phyloP scores from a whole-genome alignment of 495 filamentous ascomycete genomes.

The Aspergillus bertholletiae region DNA sequence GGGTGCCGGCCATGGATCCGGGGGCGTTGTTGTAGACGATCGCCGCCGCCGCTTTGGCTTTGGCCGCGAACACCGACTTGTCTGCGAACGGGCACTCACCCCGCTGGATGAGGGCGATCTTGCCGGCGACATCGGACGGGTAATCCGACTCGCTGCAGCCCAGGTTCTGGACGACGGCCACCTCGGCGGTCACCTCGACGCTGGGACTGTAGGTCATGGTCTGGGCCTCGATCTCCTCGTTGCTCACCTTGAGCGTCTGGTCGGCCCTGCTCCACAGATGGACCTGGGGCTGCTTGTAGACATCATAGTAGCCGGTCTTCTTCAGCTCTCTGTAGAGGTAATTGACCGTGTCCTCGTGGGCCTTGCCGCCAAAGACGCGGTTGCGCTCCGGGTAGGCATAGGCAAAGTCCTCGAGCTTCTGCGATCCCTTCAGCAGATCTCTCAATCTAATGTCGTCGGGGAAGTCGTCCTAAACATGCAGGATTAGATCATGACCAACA shows the following conservation, averaged over 20 bases:
- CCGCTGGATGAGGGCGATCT: slow-evolving; percentile 60
- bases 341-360: slow-evolving; percentile 62
- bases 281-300: slow-evolving; percentile 56
- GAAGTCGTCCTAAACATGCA: slow-evolving; percentile 5
- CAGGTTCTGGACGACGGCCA: slow-evolving; percentile 49
- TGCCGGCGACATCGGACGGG: slow-evolving; percentile 49
- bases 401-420: slow-evolving; percentile 43
- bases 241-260: slow-evolving; percentile 25
- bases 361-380: slow-evolving; percentile 56
- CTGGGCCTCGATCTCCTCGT: slow-evolving; percentile 17
- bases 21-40: slow-evolving; percentile 66
- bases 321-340: slow-evolving; percentile 54
- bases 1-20: slow-evolving; percentile 50
- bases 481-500: not conserved
- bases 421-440: slow-evolving; percentile 33
- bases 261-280: slow-evolving; percentile 31
- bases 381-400: slow-evolving; percentile 45
- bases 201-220: slow-evolving; percentile 46
- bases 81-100: slow-evolving; percentile 58
- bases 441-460: slow-evolving; percentile 14
- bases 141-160: slow-evolving; percentile 58
- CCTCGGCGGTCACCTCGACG: slow-evolving; percentile 39
- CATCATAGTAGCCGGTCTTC: slow-evolving; percentile 54
- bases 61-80: slow-evolving; percentile 57
- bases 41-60: slow-evolving; percentile 53